Evolutionary conservation across 2,329 filamentous ascomycete species (phyloP).

Genomic region (Exophiala sp.): DNA sequence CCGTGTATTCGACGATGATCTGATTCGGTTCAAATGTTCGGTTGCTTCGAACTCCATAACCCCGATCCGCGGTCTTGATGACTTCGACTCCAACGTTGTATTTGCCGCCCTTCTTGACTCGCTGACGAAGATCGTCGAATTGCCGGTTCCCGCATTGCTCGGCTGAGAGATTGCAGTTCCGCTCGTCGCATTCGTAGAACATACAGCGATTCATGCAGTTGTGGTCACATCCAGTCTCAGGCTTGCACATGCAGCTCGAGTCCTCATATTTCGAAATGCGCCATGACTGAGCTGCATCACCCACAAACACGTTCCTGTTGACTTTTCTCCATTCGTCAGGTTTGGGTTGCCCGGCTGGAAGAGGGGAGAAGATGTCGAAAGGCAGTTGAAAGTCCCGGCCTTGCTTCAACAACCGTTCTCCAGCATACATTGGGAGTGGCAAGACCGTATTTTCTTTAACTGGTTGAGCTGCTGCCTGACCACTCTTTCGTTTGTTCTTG

Average conservation of each 20-base stretch:
- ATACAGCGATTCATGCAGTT: conserved; percentile 92
- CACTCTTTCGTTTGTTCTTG: conserved; percentile 39
- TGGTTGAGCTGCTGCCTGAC: conserved; percentile 41
- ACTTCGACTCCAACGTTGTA: conserved; percentile 94
- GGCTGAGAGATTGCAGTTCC: conserved; percentile 76
- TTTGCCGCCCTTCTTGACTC: conserved; percentile 71
- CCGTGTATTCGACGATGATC: conserved; percentile 97
- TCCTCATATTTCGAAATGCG: conserved; percentile 69
- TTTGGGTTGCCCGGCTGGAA: conserved; percentile 79
- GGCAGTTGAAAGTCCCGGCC: conserved; percentile 83
- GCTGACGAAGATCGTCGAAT: conserved; percentile 71
- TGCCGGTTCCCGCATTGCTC: conserved; percentile 75
- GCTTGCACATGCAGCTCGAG: conserved; percentile 70
- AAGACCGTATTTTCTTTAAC: conserved; percentile 52
- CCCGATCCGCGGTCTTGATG: conserved; percentile 79
- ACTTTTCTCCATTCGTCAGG: conserved; percentile 89
- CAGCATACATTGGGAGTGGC: conserved; percentile 72
- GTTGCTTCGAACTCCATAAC: conserved; percentile 86
- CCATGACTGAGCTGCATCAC: conserved; percentile 74
- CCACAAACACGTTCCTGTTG: conserved; percentile 88
- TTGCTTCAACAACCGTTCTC: conserved; percentile 62
- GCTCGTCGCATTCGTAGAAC: conserved; percentile 91
- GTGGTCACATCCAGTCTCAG: conserved; percentile 76
- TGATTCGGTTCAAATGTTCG: conserved; percentile 80
- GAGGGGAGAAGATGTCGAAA: conserved; percentile 80